phyloP scores from a whole-genome alignment of 345 rosid genomes.

The Arabidopsis arenosa region DNA sequence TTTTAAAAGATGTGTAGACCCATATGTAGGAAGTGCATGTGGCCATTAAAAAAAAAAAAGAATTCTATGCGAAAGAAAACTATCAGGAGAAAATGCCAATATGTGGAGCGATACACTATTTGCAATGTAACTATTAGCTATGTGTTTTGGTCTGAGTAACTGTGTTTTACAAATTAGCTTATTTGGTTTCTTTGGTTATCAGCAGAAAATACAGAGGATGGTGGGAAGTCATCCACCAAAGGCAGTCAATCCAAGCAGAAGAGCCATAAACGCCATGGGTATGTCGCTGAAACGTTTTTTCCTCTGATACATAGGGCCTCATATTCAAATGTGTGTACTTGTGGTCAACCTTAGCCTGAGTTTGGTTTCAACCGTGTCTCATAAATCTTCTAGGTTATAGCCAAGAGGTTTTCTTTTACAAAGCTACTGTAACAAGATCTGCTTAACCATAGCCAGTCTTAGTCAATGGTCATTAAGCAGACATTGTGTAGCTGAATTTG shows the following conservation, averaged over 20 bases:
- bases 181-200: slow-evolving; percentile 42
- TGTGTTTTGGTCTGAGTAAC: slow-evolving; percentile 3
- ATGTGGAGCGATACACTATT: background rate
- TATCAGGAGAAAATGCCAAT: background rate
- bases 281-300: slow-evolving; percentile 35
- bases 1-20: background rate
- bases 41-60: background rate
- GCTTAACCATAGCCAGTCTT: slow-evolving; percentile 19
- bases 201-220: slow-evolving; percentile 51
- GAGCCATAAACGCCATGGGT: slow-evolving; percentile 86
- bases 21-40: background rate
- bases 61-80: background rate
- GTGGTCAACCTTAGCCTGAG: too few species aligned
- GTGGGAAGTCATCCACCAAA: slow-evolving; percentile 57
- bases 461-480: background rate
- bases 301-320: too few species aligned
- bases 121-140: slow-evolving; percentile 7
- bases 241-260: slow-evolving; percentile 67
- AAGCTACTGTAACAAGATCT: slow-evolving; percentile 3
- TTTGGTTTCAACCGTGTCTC: too few species aligned
- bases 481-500: background rate
- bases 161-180: slow-evolving; percentile 5
- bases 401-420: slow-evolving; percentile 18
- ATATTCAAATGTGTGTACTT: too few species aligned
- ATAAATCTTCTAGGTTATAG: slow-evolving; percentile 6